Base-by-base conservation (phyloP, 2,329 filamentous ascomycete genomes). In the Claviceps purpurea region DNA sequence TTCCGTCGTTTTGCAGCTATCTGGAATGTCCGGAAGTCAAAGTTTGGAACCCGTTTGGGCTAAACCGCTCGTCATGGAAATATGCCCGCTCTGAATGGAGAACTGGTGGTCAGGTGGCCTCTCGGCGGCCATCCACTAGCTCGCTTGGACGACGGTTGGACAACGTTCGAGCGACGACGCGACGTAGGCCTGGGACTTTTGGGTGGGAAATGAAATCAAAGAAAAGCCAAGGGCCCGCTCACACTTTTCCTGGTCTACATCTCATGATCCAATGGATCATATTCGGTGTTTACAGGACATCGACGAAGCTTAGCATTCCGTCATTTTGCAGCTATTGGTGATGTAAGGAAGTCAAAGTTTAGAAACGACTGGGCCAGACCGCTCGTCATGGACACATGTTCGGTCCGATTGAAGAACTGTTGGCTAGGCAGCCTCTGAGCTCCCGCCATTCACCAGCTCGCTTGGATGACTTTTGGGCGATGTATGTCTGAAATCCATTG, bases 201-300 rank as follows among this genome's bases (percentile, higher is more conserved):
- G 41, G 16, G 18, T 38, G 13, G 40, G 6, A 11, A 14, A 43
- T 26, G 24, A 20, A 18, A n/a, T 26, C 24, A 38, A 18, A 20
- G 11, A 38, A 34, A 55, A 61, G 42, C 10, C 22, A 18, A 50
- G 34, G 26, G 11, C 39, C 40, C 30, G 22, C 40, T 22, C 24
- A 37, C 26, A 11, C n/a, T 30, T 2, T 20, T 6, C 20, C 2
- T 37, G 14, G 11, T 39, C 20, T 39, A 38, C 6, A 34, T 34
- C 30, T 34, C 1, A 24, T n/a, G 39, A 41, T 46, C 40, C 51
- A 41, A 44, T 50, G 50, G 39, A 55, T 37, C 42, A 52, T 16
- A 41, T 51, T 26, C 40, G n/a, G 52, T 38, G 40, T 49, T 40
- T 24, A 38, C 47, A 47, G 14, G 49, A 11, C 11, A 47, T 40